A percentile compares a stretch with the other conserved stretches of the same genome.
These are phyloP conservation scores for Rhodosporidiobolus odoratus DNA, from an alignment of 768 basidiomycete species.

Conservation along the genomic window DNA sequence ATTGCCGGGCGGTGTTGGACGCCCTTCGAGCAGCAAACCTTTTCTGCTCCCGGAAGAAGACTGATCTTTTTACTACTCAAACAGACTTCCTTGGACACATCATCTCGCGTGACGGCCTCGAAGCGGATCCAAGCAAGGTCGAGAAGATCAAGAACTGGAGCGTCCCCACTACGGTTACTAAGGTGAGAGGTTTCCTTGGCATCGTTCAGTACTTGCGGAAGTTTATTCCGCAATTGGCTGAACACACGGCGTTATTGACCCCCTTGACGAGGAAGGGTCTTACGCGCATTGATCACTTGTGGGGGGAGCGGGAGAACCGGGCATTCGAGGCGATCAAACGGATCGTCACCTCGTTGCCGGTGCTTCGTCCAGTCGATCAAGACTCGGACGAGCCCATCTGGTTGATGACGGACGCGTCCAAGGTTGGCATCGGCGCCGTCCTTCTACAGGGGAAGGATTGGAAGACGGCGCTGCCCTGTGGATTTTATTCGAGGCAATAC, in stretches of 20 bases:
- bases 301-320: neutral
- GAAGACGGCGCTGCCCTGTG: too few relatives aligned
- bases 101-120: conserved; percentile 4
- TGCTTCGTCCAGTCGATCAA: neutral
- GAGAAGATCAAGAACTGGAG: conserved; percentile 3
- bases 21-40: conserved; percentile 45
- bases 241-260: neutral
- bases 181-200: conserved; percentile 8
- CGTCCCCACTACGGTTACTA: neutral
- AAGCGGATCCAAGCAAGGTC: too few relatives aligned
- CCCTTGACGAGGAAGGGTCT: too few relatives aligned
- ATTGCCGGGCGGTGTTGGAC: conserved; percentile 46
- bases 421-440: too few relatives aligned
- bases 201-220: conserved; percentile 15
- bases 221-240: neutral
- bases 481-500: too few relatives aligned
- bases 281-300: neutral
- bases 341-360: neutral
- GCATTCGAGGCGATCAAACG: conserved; percentile 10
- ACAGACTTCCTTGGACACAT: conserved; percentile 21
- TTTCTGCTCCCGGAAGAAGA: conserved; percentile 30
- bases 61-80: neutral
- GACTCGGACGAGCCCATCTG: conserved; percentile 1
- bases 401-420: conserved; percentile 19
- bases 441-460: too few relatives aligned